Evolutionary conservation across 352 stramenopile species (phyloP).

Genomic region (Globisporangium ultimum): DNA sequence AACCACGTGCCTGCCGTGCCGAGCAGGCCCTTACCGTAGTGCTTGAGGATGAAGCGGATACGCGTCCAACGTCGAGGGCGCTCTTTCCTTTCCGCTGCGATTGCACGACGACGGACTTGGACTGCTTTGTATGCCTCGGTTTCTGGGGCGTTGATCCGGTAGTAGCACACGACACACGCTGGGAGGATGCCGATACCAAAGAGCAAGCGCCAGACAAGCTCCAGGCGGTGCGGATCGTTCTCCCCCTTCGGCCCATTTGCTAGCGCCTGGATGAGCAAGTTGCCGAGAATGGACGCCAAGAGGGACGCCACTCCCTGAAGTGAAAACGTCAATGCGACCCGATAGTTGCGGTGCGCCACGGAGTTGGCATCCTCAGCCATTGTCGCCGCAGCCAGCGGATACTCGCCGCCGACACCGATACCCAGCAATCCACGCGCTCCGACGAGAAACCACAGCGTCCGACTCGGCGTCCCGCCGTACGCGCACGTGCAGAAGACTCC

Average conservation of each 20-base stretch:
- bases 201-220: conserved; percentile 63
- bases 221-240: conserved; percentile 33
- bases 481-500: conserved; percentile 57
- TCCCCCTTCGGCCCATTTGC: conserved; percentile 33
- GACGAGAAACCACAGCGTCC: conserved; percentile 67
- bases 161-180: conserved; percentile 62
- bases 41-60: conserved; percentile 40
- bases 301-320: conserved; percentile 57
- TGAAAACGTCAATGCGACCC: conserved; percentile 57
- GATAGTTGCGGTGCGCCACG: conserved; percentile 40
- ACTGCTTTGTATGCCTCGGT: conserved; percentile 39
- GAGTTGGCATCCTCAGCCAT: conserved; percentile 53
- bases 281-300: conserved; percentile 50
- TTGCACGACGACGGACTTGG: conserved; percentile 11
- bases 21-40: conserved; percentile 56
- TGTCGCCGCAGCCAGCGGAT: conserved; percentile 43
- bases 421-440: conserved; percentile 55
- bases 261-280: conserved; percentile 46
- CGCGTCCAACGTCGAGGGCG: not conserved
- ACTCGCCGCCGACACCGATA: conserved; percentile 54
- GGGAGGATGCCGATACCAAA: conserved; percentile 63
- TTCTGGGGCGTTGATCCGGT: conserved; percentile 54
- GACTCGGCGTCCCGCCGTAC: conserved; percentile 32
- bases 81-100: conserved; percentile 1
- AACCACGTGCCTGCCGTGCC: conserved; percentile 81